Percentiles rank a stretch among this genome's conserved stretches.
Conservation (phyloP, 768 basidiomycete species). For the Cubamyces sp. region DNA sequence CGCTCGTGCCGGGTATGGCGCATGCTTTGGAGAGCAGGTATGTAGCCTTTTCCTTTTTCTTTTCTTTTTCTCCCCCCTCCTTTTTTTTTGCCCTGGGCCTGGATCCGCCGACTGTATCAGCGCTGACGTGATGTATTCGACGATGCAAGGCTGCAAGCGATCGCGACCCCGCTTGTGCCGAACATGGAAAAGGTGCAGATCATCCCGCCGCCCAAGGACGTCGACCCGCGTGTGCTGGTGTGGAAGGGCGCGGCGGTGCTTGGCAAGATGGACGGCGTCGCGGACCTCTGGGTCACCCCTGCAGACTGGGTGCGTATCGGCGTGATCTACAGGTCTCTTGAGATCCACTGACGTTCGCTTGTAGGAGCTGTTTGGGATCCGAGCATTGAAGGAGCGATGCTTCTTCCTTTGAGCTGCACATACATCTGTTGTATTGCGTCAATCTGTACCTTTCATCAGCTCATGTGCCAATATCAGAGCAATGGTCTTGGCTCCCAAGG, state of each 20-base stretch:
- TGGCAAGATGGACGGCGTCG: constrained; percentile 87
- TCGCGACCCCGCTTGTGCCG: constrained; percentile 78
- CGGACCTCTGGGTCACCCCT: constrained; percentile 86
- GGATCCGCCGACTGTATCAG: not conserved
- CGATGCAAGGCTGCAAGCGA: constrained; percentile 67
- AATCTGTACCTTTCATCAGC: no score
- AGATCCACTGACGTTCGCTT: constrained; percentile 2
- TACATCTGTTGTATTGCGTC: no score
- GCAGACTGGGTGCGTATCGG: constrained; percentile 78
- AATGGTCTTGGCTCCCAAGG: no score
- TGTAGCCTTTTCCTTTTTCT: constrained; percentile 23
- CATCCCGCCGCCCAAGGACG: constrained; percentile 90
- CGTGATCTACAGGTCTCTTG: not conserved
- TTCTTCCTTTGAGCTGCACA: constrained; percentile 61
- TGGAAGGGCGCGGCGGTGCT: constrained; percentile 97
- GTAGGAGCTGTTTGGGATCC: constrained; percentile 79
- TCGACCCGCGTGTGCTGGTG: constrained; percentile 85
- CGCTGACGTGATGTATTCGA: not conserved
- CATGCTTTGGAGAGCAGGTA: constrained; percentile 90
- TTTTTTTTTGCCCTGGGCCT: no score
- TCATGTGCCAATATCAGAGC: no score
- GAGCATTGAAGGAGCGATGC: constrained; percentile 80
- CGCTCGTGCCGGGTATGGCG: constrained; percentile 78
- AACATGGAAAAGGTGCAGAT: constrained; percentile 90
- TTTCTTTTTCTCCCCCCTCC: no score